phyloP scores from a whole-genome alignment of 805 yeast species.

The Gaillardinia entomophila region DNA sequence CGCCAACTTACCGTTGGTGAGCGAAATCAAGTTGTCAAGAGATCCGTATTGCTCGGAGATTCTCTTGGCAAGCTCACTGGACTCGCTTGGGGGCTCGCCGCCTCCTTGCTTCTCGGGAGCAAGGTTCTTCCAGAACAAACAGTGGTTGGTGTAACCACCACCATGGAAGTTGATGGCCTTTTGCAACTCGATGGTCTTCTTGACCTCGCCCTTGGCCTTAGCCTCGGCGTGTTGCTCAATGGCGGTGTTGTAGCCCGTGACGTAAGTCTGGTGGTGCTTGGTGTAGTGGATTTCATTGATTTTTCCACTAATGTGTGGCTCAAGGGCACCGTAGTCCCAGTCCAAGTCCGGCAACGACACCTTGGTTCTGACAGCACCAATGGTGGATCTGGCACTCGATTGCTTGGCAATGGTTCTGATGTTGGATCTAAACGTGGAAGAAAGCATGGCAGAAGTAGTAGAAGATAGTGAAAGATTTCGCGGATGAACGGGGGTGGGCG shows the following conservation, averaged over 20 bases:
- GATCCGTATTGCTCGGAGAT: conserved; percentile 41
- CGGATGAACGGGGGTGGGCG: not conserved
- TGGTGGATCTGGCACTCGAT: not conserved
- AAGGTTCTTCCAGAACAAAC: conserved; percentile 45
- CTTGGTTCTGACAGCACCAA: conserved; percentile 14
- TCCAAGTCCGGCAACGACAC: conserved; percentile 38
- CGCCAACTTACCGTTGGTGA: conserved; percentile 39
- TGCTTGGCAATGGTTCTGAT: not conserved
- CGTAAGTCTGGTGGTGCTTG: conserved; percentile 48
- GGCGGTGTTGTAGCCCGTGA: conserved; percentile 41
- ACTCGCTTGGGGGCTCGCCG: conserved; percentile 17
- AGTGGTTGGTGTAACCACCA: conserved; percentile 47
- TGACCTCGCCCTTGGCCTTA: conserved; percentile 33
- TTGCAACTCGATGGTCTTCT: conserved; percentile 37
- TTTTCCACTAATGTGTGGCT: conserved; percentile 42
- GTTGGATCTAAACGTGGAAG: conserved; percentile 5
- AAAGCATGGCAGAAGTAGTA: conserved; percentile 6
- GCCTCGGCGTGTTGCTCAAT: conserved; percentile 33
- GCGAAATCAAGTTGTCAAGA: conserved; percentile 34
- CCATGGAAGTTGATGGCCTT: conserved; percentile 45
- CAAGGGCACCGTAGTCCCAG: conserved; percentile 42
- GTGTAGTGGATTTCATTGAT: conserved; percentile 45
- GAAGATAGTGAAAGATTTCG: not conserved
- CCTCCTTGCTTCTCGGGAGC: conserved; percentile 42
- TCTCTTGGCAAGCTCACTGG: conserved; percentile 29